Evolutionary conservation across 2,329 filamentous ascomycete species (phyloP), one percentile per base, ranked within the genome.

Genomic region (Zymoseptoria crescenta): DNA sequence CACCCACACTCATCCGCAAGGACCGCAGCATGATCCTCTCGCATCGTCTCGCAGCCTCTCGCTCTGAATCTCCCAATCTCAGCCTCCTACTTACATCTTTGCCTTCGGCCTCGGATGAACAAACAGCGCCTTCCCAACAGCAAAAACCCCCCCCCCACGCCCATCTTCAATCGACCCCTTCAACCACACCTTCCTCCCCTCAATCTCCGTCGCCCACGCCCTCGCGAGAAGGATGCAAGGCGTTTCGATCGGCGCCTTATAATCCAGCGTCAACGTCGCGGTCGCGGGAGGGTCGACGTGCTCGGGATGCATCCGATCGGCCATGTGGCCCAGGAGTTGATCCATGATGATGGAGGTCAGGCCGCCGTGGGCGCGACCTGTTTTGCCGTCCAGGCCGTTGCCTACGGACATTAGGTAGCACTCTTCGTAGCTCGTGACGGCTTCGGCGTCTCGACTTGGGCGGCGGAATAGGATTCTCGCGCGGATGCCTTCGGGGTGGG

Each of bases 311-410:
- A 19, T 19, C 13, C 52, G 20, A 9, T 57, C 10, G 30, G 65
- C 62, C 13, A 49, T 30, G 4, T 45, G 57, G 2, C 66, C 65
- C n/a, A 52, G 54, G 0, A 66, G 28, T 16, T 67, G 64, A 54
- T 67, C 66, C 8, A 68, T 52, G 2, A 67, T 21, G 30, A 69
- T 10, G 5, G 58, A 56, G 20, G 62, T 63, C 55, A 67, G 63
- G 3, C 65, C 65, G 10, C 66, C 67, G 45, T 68, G 66, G 1
- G 62, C 65, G 4, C 65, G 63, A 16, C 66, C 64, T n/a, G 56
- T 30, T 21, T 56, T 65, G 21, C 65, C 67, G 30, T 68, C 65
- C 8, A 68, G 35, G 19, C 57, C 62, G 19, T 54, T 13, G 21
- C 64, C 66, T 1, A 67, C n/a, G 28, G 66, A 65, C 4, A 67